Base-by-base conservation (phyloP, 441 rosid genomes). In the Populus trichocarpa region DNA sequence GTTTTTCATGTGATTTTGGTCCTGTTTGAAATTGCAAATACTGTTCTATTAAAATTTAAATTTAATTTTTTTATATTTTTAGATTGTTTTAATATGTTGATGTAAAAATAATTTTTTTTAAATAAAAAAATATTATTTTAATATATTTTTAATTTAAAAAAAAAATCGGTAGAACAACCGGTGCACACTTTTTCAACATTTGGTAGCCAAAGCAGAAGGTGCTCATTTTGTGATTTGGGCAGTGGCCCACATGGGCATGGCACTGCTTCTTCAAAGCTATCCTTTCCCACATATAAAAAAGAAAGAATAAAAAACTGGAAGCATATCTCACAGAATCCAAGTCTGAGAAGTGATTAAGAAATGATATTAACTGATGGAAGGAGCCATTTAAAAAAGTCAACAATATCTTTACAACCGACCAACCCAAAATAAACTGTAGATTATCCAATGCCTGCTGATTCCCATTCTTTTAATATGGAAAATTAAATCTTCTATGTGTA, bases 241-340 rank as follows among this genome's bases (percentile, higher is more conserved):
- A 75, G 14, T 75, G 72, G 57, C 72, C 78, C 67, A 74, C 77
- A 23, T 64, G 35, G 46, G 26, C n/a, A 25, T 16, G 57, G 20
- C 57, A 46, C 42, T 74, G 35, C 67, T 30, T 20, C 23, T 25
- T 25, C 6, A 8, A 33, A 32, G 22, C 1, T 32, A 70, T 14
- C 38, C 33, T 28, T 67, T 4, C 25, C 23, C 16, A 13, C 5
- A 30, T 22, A 42, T 30, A 40, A 66, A 6, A 13, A 75, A 18
- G 25, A 25, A 25, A 25, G 25, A 25, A 0, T 25, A 25, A 25
- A 25, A 25, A n/a, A n/a, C n/a, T n/a, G n/a, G n/a, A 10, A 64
- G 22, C 42, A 28, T 42, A 42, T 26, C 38, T 30, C 42, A 30
- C 46, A 66, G n/a, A 67, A 30, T 75, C 71, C 32, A 3, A 75